A percentile compares a stretch with the other conserved stretches of the same genome.
Conservation (phyloP, 2,329 filamentous ascomycete species). For the Fusarium siculi region DNA sequence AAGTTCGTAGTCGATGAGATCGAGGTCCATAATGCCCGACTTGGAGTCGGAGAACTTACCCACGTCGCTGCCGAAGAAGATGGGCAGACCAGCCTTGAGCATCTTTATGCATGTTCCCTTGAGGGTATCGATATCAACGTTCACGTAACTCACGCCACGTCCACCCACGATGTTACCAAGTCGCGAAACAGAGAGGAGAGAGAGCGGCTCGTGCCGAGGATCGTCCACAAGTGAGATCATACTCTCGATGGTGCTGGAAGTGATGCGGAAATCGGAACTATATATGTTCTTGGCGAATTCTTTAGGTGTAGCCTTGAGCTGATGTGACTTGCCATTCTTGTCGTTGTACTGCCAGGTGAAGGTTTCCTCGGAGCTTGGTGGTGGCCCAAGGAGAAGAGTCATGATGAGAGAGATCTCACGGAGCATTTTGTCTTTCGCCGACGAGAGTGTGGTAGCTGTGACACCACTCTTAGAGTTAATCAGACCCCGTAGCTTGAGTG, state of each 20-base stretch:
- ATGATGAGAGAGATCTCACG: constrained; percentile 82
- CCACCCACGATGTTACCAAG: constrained; percentile 86
- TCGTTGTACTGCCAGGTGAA: constrained; percentile 87
- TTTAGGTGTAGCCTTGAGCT: constrained; percentile 72
- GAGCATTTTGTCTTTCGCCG: constrained; percentile 77
- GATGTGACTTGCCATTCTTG: constrained; percentile 70
- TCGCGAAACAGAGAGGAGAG: constrained; percentile 78
- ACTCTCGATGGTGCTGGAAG: constrained; percentile 68
- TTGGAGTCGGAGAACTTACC: constrained; percentile 79
- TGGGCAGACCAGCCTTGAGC: constrained; percentile 80
- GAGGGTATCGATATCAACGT: constrained; percentile 78
- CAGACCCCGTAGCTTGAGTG: constrained; percentile 74
- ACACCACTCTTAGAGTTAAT: constrained; percentile 48
- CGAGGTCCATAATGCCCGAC: constrained; percentile 82
- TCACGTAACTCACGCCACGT: constrained; percentile 81
- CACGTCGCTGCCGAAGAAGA: constrained; percentile 92
- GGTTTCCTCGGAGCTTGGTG: constrained; percentile 73
- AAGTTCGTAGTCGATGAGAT: constrained; percentile 80
- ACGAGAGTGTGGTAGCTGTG: constrained; percentile 54
- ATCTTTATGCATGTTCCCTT: constrained; percentile 80
- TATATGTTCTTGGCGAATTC: constrained; percentile 78
- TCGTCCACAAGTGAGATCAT: constrained; percentile 89
- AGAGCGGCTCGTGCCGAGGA: constrained; percentile 79
- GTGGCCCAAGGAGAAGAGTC: constrained; percentile 84
- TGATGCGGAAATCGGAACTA: constrained; percentile 67